Base-by-base conservation (phyloP, 164 flowering plant genomes). In the Tinospora cordifolia region DNA sequence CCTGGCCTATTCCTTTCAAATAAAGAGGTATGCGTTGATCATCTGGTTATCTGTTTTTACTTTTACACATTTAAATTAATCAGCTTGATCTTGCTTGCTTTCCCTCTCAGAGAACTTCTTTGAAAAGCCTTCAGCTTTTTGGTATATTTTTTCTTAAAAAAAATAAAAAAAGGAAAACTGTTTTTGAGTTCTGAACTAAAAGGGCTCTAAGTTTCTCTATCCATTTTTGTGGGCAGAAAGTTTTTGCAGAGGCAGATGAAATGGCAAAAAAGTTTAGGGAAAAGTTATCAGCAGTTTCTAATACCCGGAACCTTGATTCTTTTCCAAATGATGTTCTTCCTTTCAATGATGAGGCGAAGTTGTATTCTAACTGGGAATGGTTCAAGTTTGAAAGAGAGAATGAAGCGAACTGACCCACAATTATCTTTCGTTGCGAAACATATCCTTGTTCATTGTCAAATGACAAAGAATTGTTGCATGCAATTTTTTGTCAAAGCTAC, bases 351-450 rank as follows among this genome's bases (percentile, higher is more conserved):
- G 98, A 94, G 79, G 84, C 80, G 60, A 73, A 65, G 62, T 47
- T 84, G 17, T 94, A 79, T 74, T 80, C 96, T 70, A 94, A 94
- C 70, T 94, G 97, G 97, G 72, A 73, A 19, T 94, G 98, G 97
- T 89, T 94, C 80, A 83, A 75, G 71, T 94, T 94, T 64, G 87
- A 87, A 72, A 75, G 75, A 51, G 81, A 75, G 36, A 67, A 63
- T 59, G 74, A 67, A 70, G 21, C 71, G 44, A 68, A 65, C 40
- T 72, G 77, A 75, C 27, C 38, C 40, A 8, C 30, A 68, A 47
- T 24, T 27, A 47, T 10, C 47, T 9, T 65, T 71, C 63, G 0
- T 24, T 25, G n/a, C 6, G 6, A 2, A 4, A 13, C 0, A 19
- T 54, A 54, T 54, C 60, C 60, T 19, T 54, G 60, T n/a, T 54